A percentile compares a stretch with the other conserved stretches of the same genome.
These are phyloP conservation scores for Penicillium alfredii DNA, from an alignment of 495 filamentous ascomycete genomes.

Conservation along the genomic window DNA sequence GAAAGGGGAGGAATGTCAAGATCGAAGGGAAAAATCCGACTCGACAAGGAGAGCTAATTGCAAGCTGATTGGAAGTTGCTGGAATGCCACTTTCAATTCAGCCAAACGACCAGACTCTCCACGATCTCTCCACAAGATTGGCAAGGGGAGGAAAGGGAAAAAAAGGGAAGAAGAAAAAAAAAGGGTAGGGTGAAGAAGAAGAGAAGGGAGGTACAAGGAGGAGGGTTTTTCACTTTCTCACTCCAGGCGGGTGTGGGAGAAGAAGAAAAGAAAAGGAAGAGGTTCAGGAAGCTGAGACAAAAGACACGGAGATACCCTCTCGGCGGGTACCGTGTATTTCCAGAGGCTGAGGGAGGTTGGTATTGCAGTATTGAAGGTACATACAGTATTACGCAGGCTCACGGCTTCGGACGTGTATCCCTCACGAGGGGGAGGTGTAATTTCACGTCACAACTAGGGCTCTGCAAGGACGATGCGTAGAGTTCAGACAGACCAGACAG, in stretches of 20 bases:
- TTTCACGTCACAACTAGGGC: conserved; percentile 5
- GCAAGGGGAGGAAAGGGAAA: conserved; percentile 46
- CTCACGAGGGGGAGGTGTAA: conserved; percentile 13
- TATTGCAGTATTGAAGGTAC: no score
- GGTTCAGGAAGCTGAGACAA: conserved; percentile 31
- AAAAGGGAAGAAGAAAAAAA: conserved; percentile 53
- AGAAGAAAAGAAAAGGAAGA: conserved; percentile 37
- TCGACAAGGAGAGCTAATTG: conserved; percentile 40
- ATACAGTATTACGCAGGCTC: no score
- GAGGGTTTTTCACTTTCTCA: conserved; percentile 37
- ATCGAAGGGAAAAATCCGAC: conserved; percentile 41
- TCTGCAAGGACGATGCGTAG: conserved; percentile 26
- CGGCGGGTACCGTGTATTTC: conserved; percentile 13
- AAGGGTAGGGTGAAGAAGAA: conserved; percentile 33
- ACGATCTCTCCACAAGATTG: conserved; percentile 41
- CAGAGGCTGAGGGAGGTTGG: no score
- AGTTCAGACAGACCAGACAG: conserved; percentile 4
- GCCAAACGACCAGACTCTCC: conserved; percentile 34
- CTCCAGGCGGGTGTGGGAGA: conserved; percentile 47
- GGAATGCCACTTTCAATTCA: no score
- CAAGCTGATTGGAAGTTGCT: conserved; percentile 29
- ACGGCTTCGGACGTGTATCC: no score
- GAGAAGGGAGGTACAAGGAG: conserved; percentile 31
- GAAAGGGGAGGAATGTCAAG: conserved; percentile 35
- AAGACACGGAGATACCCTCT: conserved; percentile 28